Evolutionary conservation across 1,284 basidiomycete species (phyloP).

Genomic region (Takashimella tepidaria): DNA sequence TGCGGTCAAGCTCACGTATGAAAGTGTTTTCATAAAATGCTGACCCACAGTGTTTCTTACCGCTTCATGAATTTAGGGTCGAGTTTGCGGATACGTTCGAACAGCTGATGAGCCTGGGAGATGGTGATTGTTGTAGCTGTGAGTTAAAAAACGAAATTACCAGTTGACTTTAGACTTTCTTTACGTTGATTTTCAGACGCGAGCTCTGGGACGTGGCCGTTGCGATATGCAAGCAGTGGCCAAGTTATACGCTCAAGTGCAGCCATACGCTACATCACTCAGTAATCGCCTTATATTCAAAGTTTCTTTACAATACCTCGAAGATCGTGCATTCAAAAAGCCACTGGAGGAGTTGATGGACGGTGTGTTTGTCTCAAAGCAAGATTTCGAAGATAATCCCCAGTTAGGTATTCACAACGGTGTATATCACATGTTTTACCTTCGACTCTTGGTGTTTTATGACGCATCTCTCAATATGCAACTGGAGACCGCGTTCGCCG

Average conservation of each 20-base stretch:
- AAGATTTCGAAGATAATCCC: constrained; percentile 4
- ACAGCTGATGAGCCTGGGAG: neutral
- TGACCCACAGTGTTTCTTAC: neutral
- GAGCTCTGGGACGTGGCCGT: constrained; percentile 10
- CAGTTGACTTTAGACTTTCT: constrained; percentile 15
- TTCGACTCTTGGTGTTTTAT: constrained; percentile 27
- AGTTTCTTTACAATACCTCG: constrained; percentile 17
- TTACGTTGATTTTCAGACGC: constrained; percentile 15
- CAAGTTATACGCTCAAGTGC: constrained; percentile 8
- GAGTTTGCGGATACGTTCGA: neutral
- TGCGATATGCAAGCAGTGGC: constrained; percentile 4
- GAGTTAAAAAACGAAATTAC: neutral
- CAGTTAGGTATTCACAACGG: constrained; percentile 13
- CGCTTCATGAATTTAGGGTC: neutral
- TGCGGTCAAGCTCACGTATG: constrained; percentile 15
- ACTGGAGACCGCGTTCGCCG: neutral
- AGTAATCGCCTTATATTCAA: neutral
- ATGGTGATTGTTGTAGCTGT: constrained; percentile 22
- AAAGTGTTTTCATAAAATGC: neutral
- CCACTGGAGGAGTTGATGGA: neutral
- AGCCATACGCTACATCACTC: constrained; percentile 1
- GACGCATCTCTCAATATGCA: constrained; percentile 21
- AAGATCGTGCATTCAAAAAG: constrained; percentile 2
- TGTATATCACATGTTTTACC: constrained; percentile 7
- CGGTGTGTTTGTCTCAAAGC: constrained; percentile 6